A percentile compares a stretch with the other conserved stretches of the same genome.
phyloP scores from a whole-genome alignment of 2,329 filamentous ascomycete genomes.

The Botrytis squamosa region DNA sequence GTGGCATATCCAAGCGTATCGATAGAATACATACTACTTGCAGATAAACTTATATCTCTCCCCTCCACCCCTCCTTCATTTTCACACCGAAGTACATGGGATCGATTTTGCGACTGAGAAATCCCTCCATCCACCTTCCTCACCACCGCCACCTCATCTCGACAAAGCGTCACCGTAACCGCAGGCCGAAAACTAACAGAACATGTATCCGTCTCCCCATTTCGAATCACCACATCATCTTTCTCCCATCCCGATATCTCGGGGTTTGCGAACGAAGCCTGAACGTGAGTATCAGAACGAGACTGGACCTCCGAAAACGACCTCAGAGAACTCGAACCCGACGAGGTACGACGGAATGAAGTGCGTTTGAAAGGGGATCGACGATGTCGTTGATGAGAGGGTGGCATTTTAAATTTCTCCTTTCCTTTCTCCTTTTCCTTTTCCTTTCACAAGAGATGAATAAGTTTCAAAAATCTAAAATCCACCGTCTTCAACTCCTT shows the following conservation, averaged over 20 bases:
- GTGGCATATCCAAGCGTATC: neutral
- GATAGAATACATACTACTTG: neutral
- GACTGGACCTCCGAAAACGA: neutral
- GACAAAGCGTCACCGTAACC: neutral
- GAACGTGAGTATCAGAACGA: neutral
- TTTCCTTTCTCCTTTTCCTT: neutral
- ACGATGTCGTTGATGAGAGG: neutral
- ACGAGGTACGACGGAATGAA: neutral
- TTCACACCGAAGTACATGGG: rapidly evolving
- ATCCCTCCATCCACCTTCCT: neutral
- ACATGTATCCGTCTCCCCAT: neutral
- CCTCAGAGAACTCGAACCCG: neutral
- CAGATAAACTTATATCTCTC: no score
- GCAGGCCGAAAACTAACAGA: neutral
- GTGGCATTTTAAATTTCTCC: neutral
- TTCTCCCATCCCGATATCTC: neutral
- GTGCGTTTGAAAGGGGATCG: neutral
- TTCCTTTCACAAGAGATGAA: neutral
- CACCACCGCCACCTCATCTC: neutral
- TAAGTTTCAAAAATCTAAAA: neutral
- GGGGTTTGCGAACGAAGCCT: neutral
- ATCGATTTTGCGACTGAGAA: neutral
- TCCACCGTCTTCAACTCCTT: neutral
- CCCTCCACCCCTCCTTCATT: neutral
- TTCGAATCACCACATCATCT: neutral